These are phyloP conservation scores for Scedosporium aurantiacum DNA, from an alignment of 2,329 filamentous ascomycete species.

Conservation along the genomic window DNA sequence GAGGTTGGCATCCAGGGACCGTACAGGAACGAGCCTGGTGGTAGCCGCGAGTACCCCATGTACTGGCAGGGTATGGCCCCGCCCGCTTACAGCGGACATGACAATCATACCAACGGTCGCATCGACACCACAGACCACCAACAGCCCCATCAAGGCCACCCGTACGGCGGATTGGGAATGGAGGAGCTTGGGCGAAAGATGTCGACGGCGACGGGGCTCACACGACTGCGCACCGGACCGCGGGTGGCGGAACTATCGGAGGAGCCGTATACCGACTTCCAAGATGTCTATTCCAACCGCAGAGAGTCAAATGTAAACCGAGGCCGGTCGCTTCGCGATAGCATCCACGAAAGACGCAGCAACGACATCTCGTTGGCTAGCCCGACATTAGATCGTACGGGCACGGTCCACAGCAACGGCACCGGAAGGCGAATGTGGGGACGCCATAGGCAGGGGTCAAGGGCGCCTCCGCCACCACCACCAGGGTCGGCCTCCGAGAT, in stretches of 20 bases:
- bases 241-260: constrained; percentile 17
- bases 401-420: constrained; percentile 2
- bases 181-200: background rate
- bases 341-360: background rate
- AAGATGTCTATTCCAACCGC: constrained; percentile 25
- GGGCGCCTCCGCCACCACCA: constrained; percentile 3
- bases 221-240: constrained; percentile 6
- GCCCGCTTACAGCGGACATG: constrained; percentile 13
- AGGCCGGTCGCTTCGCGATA: background rate
- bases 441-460: constrained; percentile 4
- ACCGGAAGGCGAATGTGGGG: constrained; percentile 4
- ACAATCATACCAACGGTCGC: background rate
- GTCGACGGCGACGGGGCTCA: constrained; percentile 1
- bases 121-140: background rate
- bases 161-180: background rate
- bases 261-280: constrained; percentile 26
- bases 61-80: constrained; percentile 32
- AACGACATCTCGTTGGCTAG: background rate
- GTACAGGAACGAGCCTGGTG: constrained; percentile 47
- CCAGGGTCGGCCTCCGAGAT: background rate
- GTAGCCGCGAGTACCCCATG: constrained; percentile 57
- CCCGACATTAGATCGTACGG: constrained; percentile 4
- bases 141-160: no score
- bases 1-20: constrained; percentile 79
- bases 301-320: constrained; percentile 1